Conservation (phyloP, 2,329 filamentous ascomycete species). For the Capronia epimyces region DNA sequence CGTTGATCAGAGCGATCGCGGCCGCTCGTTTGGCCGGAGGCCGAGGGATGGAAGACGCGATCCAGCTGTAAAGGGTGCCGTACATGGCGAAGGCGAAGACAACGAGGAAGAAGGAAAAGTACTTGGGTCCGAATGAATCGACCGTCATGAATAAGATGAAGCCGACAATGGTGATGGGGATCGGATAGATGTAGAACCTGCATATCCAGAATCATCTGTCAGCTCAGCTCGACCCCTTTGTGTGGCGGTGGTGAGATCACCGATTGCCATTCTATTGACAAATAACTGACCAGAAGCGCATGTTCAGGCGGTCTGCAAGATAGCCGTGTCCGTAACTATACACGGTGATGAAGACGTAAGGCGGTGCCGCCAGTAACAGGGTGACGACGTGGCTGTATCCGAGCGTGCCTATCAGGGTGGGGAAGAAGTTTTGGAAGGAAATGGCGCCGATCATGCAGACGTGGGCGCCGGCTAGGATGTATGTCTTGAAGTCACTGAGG, state of each 20-base stretch:
- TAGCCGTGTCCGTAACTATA: constrained; percentile 44
- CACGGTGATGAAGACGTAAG: constrained; percentile 51
- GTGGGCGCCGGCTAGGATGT: constrained; percentile 41
- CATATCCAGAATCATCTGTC: constrained; percentile 50
- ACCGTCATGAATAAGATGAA: constrained; percentile 53
- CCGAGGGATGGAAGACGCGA: constrained; percentile 47
- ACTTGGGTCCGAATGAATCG: too few species aligned
- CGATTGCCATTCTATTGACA: too few species aligned
- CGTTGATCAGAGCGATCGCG: constrained; percentile 34
- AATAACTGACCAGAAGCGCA: too few species aligned
- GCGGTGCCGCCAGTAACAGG: constrained; percentile 49
- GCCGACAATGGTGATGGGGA: constrained; percentile 48
- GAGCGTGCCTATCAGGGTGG: constrained; percentile 46
- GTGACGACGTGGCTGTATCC: constrained; percentile 44
- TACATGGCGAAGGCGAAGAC: constrained; percentile 53
- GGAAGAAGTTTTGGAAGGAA: constrained; percentile 55
- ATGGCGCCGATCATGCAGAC: constrained; percentile 47
- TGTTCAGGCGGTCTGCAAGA: constrained; percentile 40
- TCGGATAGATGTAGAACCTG: constrained; percentile 51
- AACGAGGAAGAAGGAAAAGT: too few species aligned
- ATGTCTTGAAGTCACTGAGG: too few species aligned
- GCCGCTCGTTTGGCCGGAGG: constrained; percentile 42
- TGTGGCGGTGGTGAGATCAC: too few species aligned
- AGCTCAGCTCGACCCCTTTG: too few species aligned
- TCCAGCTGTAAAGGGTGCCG: constrained; percentile 48